phyloP scores from a whole-genome alignment of 805 yeast genomes.

The Zygosaccharomyces siamensis region DNA sequence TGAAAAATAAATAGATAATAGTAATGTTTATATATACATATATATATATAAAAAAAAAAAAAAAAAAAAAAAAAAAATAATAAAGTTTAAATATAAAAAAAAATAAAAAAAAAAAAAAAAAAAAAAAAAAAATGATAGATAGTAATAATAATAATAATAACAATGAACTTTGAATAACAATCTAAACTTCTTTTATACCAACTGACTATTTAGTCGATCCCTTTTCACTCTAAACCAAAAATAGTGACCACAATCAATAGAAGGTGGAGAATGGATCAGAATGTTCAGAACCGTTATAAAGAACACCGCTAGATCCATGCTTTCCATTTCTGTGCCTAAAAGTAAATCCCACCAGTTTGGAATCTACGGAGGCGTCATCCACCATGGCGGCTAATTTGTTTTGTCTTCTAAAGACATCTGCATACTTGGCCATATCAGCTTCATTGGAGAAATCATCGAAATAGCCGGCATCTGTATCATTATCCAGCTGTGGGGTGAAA shows the following conservation, averaged over 20 bases:
- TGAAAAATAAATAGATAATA: too few relatives aligned
- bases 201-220: neutral
- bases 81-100: too few relatives aligned
- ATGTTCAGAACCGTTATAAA: constrained; percentile 34
- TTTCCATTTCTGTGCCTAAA: constrained; percentile 68
- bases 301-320: constrained; percentile 36
- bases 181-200: neutral
- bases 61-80: too few relatives aligned
- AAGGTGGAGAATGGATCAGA: constrained; percentile 38
- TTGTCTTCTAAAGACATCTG: constrained; percentile 92
- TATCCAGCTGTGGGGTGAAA: constrained; percentile 92
- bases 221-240: neutral
- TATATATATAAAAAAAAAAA: too few relatives aligned
- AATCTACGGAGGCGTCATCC: constrained; percentile 51
- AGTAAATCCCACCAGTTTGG: constrained; percentile 90
- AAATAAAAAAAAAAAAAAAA: too few relatives aligned
- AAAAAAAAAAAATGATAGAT: neutral
- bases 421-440: constrained; percentile 94
- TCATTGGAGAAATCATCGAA: constrained; percentile 97
- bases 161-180: neutral
- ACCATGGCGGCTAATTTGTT: constrained; percentile 72
- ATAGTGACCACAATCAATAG: constrained; percentile 16
- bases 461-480: constrained; percentile 97
- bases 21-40: too few relatives aligned
- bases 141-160: neutral